Percentiles rank a stretch among this genome's conserved stretches.
Conservation (phyloP, 352 stramenopile species). For the Albugo laibachii region DNA sequence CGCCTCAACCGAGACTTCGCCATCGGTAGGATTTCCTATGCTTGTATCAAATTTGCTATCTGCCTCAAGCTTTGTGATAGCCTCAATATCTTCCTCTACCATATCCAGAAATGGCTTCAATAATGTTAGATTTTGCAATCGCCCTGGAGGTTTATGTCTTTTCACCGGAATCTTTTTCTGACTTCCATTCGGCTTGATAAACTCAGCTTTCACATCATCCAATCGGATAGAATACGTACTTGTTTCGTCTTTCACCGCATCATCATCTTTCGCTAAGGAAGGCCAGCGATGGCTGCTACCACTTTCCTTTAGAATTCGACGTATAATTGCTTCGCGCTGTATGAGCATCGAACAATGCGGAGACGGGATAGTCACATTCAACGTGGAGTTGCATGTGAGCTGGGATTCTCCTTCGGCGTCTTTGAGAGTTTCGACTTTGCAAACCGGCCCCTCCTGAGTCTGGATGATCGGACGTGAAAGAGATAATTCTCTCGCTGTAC, state of each 20-base stretch:
- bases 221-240: background rate
- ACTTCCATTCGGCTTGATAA: background rate
- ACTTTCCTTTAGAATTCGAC: constrained; percentile 45
- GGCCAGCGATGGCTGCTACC: constrained; percentile 23
- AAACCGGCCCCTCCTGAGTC: too few relatives aligned
- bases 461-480: background rate
- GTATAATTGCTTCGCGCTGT: constrained; percentile 30
- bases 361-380: too few relatives aligned
- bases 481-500: constrained; percentile 20
- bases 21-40: constrained; percentile 32
- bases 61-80: constrained; percentile 39
- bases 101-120: constrained; percentile 35
- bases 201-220: background rate
- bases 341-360: constrained; percentile 8
- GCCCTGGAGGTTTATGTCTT: too few relatives aligned
- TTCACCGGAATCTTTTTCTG: too few relatives aligned
- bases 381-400: too few relatives aligned
- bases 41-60: constrained; percentile 49
- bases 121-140: too few relatives aligned
- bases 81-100: constrained; percentile 38
- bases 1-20: constrained; percentile 1
- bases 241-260: background rate
- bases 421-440: too few relatives aligned
- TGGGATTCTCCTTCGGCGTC: too few relatives aligned
- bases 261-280: background rate